phyloP scores from a whole-genome alignment of 2,329 filamentous ascomycete genomes.

The Fusarium sp. region DNA sequence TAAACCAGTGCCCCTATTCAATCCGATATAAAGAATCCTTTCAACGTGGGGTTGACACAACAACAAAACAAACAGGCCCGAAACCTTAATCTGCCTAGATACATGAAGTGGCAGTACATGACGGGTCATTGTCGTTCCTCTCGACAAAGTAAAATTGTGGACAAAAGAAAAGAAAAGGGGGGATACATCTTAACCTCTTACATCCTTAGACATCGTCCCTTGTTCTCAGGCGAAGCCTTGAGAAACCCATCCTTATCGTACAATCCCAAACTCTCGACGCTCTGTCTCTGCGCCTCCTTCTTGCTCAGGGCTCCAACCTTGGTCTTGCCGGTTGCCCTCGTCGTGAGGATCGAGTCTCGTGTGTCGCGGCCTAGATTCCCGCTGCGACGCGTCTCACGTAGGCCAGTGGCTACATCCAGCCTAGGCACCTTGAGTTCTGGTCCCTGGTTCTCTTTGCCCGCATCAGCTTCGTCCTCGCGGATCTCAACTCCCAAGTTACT shows the following conservation, averaged over 20 bases:
- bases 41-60: background rate
- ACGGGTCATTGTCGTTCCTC: background rate
- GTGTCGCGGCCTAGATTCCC: conserved; percentile 37
- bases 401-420: conserved; percentile 21
- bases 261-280: conserved; percentile 55
- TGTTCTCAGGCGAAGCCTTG: conserved; percentile 54
- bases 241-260: conserved; percentile 62
- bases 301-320: conserved; percentile 44
- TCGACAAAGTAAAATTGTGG: conserved; percentile 5
- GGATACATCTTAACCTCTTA: conserved; percentile 28
- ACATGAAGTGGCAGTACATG: conserved; percentile 19
- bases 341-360: conserved; percentile 27
- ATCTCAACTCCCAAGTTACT: conserved; percentile 33
- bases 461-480: conserved; percentile 34
- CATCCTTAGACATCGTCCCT: conserved; percentile 44
- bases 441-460: conserved; percentile 47
- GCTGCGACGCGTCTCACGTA: conserved; percentile 34
- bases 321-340: conserved; percentile 19
- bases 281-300: conserved; percentile 41
- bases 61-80: background rate
- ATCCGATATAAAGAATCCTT: background rate
- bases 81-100: conserved; percentile 17
- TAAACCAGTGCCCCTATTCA: background rate
- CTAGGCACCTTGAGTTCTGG: conserved; percentile 25
- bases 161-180: conserved; percentile 24